Evolutionary conservation across 768 basidiomycete species (phyloP).

Genomic region (Mycena sanguinolenta): DNA sequence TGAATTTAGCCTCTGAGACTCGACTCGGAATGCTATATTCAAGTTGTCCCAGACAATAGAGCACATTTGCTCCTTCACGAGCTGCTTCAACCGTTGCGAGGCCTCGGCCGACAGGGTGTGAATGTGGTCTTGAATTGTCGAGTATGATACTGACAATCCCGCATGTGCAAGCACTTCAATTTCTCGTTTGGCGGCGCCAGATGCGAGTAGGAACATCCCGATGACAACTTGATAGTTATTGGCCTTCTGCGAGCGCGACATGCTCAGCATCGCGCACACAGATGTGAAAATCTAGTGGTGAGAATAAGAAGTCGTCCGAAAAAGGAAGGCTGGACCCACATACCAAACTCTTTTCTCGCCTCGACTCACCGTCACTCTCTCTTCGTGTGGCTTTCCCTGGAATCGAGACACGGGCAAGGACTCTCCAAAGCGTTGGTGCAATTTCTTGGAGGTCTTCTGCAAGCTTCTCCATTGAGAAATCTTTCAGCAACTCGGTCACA

Average conservation of each 20-base stretch:
- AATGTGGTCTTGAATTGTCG: constrained; percentile 38
- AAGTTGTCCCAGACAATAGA: constrained; percentile 19
- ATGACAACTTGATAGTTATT: constrained; percentile 40
- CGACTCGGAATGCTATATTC: no score
- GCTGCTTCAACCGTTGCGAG: constrained; percentile 37
- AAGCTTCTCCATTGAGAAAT: constrained; percentile 24
- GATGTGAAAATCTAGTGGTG: no score
- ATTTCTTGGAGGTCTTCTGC: neutral
- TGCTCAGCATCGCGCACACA: no score
- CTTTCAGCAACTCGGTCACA: no score
- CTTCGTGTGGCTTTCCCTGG: neutral
- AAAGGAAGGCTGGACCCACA: constrained; percentile 17
- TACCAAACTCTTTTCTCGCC: constrained; percentile 7
- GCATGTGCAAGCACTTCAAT: constrained; percentile 47
- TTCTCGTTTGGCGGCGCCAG: constrained; percentile 35
- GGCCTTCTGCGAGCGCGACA: no score
- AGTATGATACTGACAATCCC: constrained; percentile 42
- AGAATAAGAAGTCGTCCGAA: constrained; percentile 8
- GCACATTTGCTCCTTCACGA: constrained; percentile 18
- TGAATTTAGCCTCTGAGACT: no score
- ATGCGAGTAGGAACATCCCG: constrained; percentile 48
- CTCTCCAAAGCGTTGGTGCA: constrained; percentile 11
- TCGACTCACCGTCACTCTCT: constrained; percentile 5
- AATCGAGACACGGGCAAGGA: neutral
- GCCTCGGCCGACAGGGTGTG: constrained; percentile 38